phyloP scores from a whole-genome alignment of 2,329 filamentous ascomycete genomes.

The Colletotrichum gigasporum region DNA sequence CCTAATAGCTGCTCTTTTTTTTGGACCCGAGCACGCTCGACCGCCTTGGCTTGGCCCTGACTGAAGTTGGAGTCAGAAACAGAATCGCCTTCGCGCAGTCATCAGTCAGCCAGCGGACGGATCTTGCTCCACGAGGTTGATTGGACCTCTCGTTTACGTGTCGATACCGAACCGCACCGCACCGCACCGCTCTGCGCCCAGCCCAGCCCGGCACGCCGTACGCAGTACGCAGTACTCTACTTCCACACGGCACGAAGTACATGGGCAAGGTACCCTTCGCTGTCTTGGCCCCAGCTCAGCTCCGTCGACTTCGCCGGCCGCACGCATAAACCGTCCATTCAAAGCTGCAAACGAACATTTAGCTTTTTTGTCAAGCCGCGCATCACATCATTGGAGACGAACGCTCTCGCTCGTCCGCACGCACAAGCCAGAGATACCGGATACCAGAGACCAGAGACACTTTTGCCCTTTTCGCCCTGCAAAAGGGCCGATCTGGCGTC shows the following conservation, averaged over 20 bases:
- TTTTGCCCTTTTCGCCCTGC: not conserved
- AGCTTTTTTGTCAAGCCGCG: conserved; percentile 24
- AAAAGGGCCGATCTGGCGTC: conserved; percentile 4
- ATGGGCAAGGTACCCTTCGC: not conserved
- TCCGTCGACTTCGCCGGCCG: conserved; percentile 4
- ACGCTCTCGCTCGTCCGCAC: conserved; percentile 15
- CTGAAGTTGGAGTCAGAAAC: conserved; percentile 1
- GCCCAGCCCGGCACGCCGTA: not conserved
- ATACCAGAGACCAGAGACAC: not conserved
- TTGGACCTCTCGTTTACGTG: conserved; percentile 8
- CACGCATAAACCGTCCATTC: conserved; percentile 28
- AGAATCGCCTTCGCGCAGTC: not conserved
- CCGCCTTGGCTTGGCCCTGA: not conserved
- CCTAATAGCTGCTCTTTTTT: not conserved
- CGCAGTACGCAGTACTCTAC: too few species aligned
- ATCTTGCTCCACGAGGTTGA: not conserved
- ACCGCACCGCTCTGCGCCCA: not conserved
- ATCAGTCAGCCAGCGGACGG: not conserved
- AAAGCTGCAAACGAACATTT: conserved; percentile 28
- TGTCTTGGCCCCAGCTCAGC: not conserved
- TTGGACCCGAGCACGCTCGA: not conserved
- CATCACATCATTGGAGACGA: conserved; percentile 29
- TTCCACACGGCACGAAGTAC: not conserved
- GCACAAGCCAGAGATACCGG: conserved; percentile 4
- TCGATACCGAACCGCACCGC: not conserved